Base-by-base conservation (phyloP, 2,329 filamentous ascomycete species). In the Colletotrichum paranaense region DNA sequence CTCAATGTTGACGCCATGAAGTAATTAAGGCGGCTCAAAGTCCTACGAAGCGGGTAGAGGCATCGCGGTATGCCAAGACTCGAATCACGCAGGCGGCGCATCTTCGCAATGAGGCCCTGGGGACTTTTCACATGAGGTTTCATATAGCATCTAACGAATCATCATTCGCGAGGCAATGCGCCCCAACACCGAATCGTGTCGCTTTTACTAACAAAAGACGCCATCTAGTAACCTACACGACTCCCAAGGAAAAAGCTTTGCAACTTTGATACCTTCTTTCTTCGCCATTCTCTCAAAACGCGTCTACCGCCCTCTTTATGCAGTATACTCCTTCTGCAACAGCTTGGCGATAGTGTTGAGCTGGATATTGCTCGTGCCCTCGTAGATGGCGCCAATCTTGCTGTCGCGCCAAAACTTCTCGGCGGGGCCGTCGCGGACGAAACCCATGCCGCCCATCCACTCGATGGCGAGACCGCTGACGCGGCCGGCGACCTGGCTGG, bases 401-500 rank as follows among this genome's bases (percentile, higher is more conserved):
- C 94, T 97, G 83, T 99, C 97, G 59, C 97, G 89, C 89, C 93
- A 99, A 87, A 93, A 98, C 91, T 99, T 99, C 91, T 99, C 97
- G 0, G 97, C 97, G 72, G 98, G 91, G 0, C 97, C 97, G 83
- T 99, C 97, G 57, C 97, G 88, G 19, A 99, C 97, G 79, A 99
- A 99, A 58, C 97, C 97, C 97, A 99, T 98, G 74, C 97, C 97
- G 60, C 97, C 97, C 96, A 98, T 98, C 97, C 97, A 99, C 86
- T 99, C 97, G 32, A 99, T 91, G 0, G 96, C 97, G 62, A 93
- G 89, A 7, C 95, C 92, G 68, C 93, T 93, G 24, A 99, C 96
- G 67, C 91, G 92, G 24, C 94, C 94, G 0, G 97, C 97, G 38
- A 99, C 95, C 85, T 99, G 97, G 5, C 94, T 97, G 2, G 97